Conservation (phyloP, 2,329 filamentous ascomycete genomes). For the Balansia obtecta region DNA sequence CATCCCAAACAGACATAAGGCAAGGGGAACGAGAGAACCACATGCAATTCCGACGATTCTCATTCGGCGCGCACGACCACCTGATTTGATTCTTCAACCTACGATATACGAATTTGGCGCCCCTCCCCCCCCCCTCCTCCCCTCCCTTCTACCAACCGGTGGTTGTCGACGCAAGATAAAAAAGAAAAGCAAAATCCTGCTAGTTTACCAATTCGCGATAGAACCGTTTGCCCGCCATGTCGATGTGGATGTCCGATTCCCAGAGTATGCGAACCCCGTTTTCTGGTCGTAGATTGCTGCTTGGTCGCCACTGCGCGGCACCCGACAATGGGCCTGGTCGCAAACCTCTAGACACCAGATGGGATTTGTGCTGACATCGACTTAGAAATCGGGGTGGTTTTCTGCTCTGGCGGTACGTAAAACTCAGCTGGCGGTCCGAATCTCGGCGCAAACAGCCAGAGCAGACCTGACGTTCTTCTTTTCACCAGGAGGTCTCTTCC, state of each 20-base stretch:
- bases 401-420: constrained; percentile 88
- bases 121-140: too few species aligned
- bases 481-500: constrained; percentile 72
- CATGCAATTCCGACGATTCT: background rate
- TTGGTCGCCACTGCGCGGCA: background rate
- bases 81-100: background rate
- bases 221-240: constrained; percentile 27
- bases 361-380: constrained; percentile 8
- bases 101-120: background rate
- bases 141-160: background rate
- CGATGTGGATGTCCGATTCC: constrained; percentile 92
- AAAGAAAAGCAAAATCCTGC: background rate
- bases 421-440: constrained; percentile 9
- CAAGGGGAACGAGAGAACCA: background rate
- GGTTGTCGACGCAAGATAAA: too few species aligned
- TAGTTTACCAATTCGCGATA: background rate
- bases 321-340: background rate
- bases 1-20: background rate
- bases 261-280: constrained; percentile 57
- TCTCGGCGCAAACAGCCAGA: constrained; percentile 11
- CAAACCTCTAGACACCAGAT: background rate
- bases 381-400: constrained; percentile 90
- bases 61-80: background rate
- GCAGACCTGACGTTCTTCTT: background rate
- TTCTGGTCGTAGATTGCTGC: background rate